Percentiles rank a stretch among this genome's conserved stretches.
Conservation (phyloP, 2,329 filamentous ascomycete species). For the Fusarium avenaceum region DNA sequence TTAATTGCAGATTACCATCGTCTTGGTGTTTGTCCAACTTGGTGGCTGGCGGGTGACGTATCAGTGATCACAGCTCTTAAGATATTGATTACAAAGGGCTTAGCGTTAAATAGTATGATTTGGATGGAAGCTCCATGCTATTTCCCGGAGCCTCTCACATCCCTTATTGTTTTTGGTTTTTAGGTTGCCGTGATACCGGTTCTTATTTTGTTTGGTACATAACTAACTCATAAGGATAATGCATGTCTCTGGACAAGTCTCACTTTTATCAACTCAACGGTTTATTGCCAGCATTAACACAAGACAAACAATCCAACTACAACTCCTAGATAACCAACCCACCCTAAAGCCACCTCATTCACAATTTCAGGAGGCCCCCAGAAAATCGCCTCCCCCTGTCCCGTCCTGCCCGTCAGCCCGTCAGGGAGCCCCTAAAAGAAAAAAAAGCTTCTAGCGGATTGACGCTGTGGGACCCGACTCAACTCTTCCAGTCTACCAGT, state of each 20-base stretch:
- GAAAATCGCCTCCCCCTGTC: slow-evolving; percentile 35
- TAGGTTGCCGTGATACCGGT: slow-evolving; percentile 20
- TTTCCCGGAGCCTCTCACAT: slow-evolving; percentile 10
- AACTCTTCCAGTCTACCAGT: slow-evolving; percentile 1
- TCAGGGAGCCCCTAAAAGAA: slow-evolving; percentile 33
- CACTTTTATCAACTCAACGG: slow-evolving; percentile 19
- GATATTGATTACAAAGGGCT: slow-evolving; percentile 39
- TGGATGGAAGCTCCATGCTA: slow-evolving; percentile 23
- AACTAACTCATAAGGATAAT: not conserved
- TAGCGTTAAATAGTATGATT: slow-evolving; percentile 27
- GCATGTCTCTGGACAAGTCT: slow-evolving; percentile 19
- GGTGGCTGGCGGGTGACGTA: slow-evolving; percentile 30
- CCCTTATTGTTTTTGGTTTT: slow-evolving; percentile 5
- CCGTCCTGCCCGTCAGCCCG: slow-evolving; percentile 6
- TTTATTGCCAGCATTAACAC: not conserved
- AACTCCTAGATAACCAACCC: not conserved
- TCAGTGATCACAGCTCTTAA: slow-evolving; percentile 28
- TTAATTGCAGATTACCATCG: slow-evolving; percentile 45
- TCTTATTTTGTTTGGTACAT: slow-evolving; percentile 11
- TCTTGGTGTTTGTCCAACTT: slow-evolving; percentile 39
- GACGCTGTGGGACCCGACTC: slow-evolving; percentile 8
- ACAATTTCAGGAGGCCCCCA: slow-evolving; percentile 23
- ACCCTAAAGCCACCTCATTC: not conserved
- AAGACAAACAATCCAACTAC: not conserved
- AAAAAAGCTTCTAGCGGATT: slow-evolving; percentile 41